These are phyloP conservation scores for Allodekkera sacchari DNA, from an alignment of 805 yeast genomes.

Conservation along the genomic window DNA sequence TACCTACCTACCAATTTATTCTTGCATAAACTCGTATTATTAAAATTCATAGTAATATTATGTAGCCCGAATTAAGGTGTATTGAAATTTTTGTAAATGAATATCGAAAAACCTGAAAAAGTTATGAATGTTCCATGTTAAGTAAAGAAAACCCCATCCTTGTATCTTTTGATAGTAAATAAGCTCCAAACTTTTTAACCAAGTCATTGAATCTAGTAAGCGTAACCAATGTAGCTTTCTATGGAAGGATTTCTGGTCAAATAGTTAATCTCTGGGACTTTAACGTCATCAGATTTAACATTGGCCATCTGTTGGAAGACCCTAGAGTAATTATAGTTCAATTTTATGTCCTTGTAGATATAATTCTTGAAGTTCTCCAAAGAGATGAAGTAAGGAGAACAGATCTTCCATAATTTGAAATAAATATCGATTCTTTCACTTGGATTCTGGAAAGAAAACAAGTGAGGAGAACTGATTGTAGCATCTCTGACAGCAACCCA, in stretches of 20 bases:
- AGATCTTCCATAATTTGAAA: conserved; percentile 44
- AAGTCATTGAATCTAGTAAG: conserved; percentile 10
- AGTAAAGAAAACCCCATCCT: too few species aligned
- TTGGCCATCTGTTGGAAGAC: conserved; percentile 29
- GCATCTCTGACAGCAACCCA: conserved; percentile 82
- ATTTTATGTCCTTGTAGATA: conserved; percentile 35
- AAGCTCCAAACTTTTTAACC: too few species aligned
- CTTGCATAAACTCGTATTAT: too few species aligned
- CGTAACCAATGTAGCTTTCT: conserved; percentile 21
- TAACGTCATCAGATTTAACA: conserved; percentile 28
- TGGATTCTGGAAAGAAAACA: conserved; percentile 20
- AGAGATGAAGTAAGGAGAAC: conserved; percentile 39
- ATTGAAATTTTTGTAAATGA: not conserved
- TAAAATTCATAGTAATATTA: not conserved
- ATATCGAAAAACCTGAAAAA: not conserved
- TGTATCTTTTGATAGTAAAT: too few species aligned
- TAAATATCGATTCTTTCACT: conserved; percentile 45
- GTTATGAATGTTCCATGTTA: not conserved
- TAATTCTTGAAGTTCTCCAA: conserved; percentile 38
- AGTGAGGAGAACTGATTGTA: conserved; percentile 41
- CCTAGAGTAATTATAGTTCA: conserved; percentile 32
- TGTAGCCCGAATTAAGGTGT: not conserved
- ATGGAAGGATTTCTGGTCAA: conserved; percentile 24
- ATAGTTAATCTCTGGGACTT: conserved; percentile 32
- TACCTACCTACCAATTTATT: too few species aligned